Conservation (phyloP, 73 alveolate species). For the Strombidium stylifer region DNA sequence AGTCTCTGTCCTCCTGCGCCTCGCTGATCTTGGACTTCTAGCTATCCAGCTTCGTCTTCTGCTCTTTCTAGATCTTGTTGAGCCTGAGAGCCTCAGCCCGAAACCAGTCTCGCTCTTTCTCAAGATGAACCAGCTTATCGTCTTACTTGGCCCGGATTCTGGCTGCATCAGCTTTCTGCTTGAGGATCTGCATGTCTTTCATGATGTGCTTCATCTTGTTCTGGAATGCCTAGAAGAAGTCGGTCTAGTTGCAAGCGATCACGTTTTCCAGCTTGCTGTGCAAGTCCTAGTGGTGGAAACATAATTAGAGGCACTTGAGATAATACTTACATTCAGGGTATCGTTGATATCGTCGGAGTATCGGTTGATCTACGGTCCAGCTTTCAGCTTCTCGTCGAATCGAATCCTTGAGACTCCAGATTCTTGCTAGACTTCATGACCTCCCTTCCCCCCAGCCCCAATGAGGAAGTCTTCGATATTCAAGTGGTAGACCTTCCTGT, state of each 20-base stretch:
- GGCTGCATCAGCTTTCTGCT: slow-evolving; percentile 45
- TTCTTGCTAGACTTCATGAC: no score
- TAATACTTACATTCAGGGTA: no score
- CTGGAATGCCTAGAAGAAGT: slow-evolving; percentile 53
- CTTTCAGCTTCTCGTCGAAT: no score
- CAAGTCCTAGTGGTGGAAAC: slow-evolving; percentile 28
- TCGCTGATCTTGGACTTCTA: slow-evolving; percentile 44
- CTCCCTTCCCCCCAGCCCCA: no score
- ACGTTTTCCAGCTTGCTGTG: slow-evolving; percentile 39
- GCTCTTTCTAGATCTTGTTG: slow-evolving; percentile 60
- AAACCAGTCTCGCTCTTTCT: slow-evolving; percentile 60
- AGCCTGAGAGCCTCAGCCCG: slow-evolving; percentile 47
- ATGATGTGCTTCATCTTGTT: slow-evolving; percentile 53
- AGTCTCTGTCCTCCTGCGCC: slow-evolving; percentile 60
- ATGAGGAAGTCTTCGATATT: no score
- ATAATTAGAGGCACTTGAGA: no score
- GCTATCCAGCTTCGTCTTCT: slow-evolving; percentile 19
- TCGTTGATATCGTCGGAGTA: no score
- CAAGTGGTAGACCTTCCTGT: no score
- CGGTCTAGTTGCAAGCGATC: slow-evolving; percentile 50
- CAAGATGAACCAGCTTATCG: slow-evolving; percentile 28
- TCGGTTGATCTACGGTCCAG: no score
- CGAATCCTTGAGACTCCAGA: no score
- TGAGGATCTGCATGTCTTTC: slow-evolving; percentile 52
- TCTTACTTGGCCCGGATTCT: slow-evolving; percentile 46